Conservation (phyloP, 371 early-diverging fungal genomes). For the Mortierella sp. region DNA sequence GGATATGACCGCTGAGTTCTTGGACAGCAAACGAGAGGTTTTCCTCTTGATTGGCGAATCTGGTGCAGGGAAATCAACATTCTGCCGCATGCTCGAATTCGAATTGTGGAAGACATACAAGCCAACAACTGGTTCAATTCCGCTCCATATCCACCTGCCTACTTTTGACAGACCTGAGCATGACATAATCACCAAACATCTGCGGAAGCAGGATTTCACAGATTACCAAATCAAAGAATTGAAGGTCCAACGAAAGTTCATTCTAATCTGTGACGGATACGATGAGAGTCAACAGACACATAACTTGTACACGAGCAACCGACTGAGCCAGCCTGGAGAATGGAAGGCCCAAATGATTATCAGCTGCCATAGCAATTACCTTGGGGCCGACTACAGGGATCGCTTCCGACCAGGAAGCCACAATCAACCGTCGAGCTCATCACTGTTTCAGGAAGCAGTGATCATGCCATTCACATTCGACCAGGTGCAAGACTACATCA, state of each 20-base stretch:
- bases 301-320: constrained; percentile 9
- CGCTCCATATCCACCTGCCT: constrained; percentile 18
- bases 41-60: constrained; percentile 21
- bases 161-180: constrained; percentile 3
- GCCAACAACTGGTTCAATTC: background rate
- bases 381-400: constrained; percentile 1
- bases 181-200: constrained; percentile 13
- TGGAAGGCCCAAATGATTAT: constrained; percentile 13
- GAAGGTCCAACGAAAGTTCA: background rate
- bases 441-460: constrained; percentile 8
- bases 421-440: background rate
- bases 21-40: constrained; percentile 1
- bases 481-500: constrained; percentile 17
- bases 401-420: constrained; percentile 7
- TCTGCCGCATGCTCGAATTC: constrained; percentile 11
- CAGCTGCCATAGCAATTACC: constrained; percentile 8
- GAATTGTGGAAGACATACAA: constrained; percentile 6
- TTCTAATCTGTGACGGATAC: constrained; percentile 20
- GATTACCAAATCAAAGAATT: constrained; percentile 8
- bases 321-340: background rate
- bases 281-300: constrained; percentile 5
- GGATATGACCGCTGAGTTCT: constrained; percentile 2
- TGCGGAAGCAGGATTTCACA: background rate
- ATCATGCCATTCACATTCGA: constrained; percentile 4
- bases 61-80: constrained; percentile 32